Percentiles rank a stretch among this genome's conserved stretches.
These are phyloP conservation scores for Quercus mongolica DNA, from an alignment of 306 rosid species.

Conservation along the genomic window DNA sequence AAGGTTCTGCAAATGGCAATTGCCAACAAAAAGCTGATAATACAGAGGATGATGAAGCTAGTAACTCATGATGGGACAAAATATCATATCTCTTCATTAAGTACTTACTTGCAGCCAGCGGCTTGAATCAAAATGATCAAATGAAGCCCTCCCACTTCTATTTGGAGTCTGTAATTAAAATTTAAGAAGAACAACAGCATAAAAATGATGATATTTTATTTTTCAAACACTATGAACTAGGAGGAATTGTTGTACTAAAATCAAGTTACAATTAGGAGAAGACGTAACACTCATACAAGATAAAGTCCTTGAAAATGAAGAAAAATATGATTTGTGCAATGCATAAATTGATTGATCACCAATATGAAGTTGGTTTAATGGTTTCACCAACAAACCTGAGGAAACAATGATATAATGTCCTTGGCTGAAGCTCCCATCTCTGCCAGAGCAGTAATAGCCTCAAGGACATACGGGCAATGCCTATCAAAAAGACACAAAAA, in stretches of 20 bases:
- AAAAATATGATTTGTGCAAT: not conserved
- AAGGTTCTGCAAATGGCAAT: not conserved
- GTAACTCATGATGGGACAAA: not conserved
- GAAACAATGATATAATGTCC: constrained; percentile 84
- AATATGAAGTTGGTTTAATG: not conserved
- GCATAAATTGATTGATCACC: constrained; percentile 1
- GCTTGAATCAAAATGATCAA: constrained; percentile 73
- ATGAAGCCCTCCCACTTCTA: constrained; percentile 83
- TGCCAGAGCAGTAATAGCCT: constrained; percentile 83
- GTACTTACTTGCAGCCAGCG: constrained; percentile 99
- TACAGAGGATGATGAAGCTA: not conserved
- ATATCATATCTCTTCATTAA: not conserved
- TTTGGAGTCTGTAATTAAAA: constrained; percentile 57
- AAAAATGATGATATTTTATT: not conserved
- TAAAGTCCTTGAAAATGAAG: not conserved
- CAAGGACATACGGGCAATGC: constrained; percentile 79
- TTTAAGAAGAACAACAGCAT: not conserved
- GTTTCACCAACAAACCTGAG: constrained; percentile 68
- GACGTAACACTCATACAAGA: not conserved
- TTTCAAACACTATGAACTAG: not conserved
- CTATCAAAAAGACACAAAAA: constrained; percentile 45
- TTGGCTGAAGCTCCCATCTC: constrained; percentile 76
- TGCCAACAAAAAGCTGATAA: not conserved
- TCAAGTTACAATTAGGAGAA: not conserved
- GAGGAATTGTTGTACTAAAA: not conserved